Percentiles rank a stretch among this genome's conserved stretches.
phyloP scores from a whole-genome alignment of 352 stramenopile genomes.

The Globisporangium apiculatum region DNA sequence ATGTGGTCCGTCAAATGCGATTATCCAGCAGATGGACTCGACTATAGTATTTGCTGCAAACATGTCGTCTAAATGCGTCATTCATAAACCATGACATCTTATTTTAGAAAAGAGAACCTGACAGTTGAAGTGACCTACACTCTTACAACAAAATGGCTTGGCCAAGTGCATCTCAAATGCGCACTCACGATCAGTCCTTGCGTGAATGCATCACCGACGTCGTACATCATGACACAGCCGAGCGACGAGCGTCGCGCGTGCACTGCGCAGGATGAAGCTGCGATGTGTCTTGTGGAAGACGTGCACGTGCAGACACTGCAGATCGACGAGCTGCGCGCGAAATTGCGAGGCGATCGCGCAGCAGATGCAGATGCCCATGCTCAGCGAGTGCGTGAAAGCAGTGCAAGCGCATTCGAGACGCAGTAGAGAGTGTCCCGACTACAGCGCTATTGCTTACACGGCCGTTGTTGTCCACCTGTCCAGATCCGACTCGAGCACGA shows the following conservation, averaged over 20 bases:
- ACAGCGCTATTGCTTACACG: neutral
- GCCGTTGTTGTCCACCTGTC: neutral
- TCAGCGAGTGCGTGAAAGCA: neutral
- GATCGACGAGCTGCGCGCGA: slow-evolving; percentile 9
- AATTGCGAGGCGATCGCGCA: slow-evolving; percentile 6
- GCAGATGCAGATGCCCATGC: neutral
- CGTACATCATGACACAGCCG: neutral
- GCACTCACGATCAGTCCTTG: neutral
- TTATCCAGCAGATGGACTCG: slow-evolving; percentile 4
- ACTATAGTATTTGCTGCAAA: too few relatives aligned
- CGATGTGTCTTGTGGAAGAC: slow-evolving; percentile 9
- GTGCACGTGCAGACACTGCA: slow-evolving; percentile 5
- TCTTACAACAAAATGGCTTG: too few relatives aligned
- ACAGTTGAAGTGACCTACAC: too few relatives aligned
- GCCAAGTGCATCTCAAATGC: too few relatives aligned
- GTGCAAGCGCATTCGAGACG: neutral
- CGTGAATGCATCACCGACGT: neutral
- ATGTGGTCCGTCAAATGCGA: too few relatives aligned
- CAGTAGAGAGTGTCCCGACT: neutral
- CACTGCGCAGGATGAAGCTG: slow-evolving; percentile 7
- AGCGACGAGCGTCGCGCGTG: neutral
- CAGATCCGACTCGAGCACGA: slow-evolving; percentile 3
- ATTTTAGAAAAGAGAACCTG: too few relatives aligned
- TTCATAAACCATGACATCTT: neutral
- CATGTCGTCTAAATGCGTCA: too few relatives aligned